These are phyloP conservation scores for Vigna reflexopilosa DNA, from an alignment of 306 rosid species.

Conservation along the genomic window DNA sequence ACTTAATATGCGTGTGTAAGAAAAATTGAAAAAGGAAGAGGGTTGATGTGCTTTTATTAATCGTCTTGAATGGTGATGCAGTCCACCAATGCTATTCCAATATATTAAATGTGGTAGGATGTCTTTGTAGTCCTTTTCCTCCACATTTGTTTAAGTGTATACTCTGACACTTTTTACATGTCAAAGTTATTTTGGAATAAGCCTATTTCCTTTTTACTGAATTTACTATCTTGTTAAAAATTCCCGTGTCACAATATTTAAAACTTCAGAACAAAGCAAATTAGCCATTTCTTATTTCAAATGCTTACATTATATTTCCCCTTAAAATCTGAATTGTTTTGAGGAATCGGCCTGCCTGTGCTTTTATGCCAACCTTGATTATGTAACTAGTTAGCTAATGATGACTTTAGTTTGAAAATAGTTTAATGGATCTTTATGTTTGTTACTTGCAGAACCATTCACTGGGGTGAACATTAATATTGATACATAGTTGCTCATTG, in stretches of 20 bases:
- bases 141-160: conserved; percentile 21
- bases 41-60: conserved; percentile 19
- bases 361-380: not conserved
- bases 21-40: not conserved
- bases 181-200: not conserved
- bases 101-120: conserved; percentile 8
- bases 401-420: conserved; percentile 1
- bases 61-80: conserved; percentile 23
- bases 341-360: not conserved
- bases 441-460: conserved; percentile 63
- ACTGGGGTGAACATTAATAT: conserved; percentile 68
- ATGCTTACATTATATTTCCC: not conserved
- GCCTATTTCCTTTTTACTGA: not conserved
- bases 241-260: not conserved
- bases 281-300: not conserved
- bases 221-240: not conserved
- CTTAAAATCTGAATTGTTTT: not conserved
- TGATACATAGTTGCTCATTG: too few species aligned
- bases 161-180: not conserved
- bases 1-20: not conserved
- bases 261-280: conserved; percentile 13
- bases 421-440: conserved; percentile 21
- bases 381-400: not conserved
- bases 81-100: conserved; percentile 38
- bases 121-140: conserved; percentile 20